Conservation (phyloP, 345 rosid species). For the Aurinia saxatilis region DNA sequence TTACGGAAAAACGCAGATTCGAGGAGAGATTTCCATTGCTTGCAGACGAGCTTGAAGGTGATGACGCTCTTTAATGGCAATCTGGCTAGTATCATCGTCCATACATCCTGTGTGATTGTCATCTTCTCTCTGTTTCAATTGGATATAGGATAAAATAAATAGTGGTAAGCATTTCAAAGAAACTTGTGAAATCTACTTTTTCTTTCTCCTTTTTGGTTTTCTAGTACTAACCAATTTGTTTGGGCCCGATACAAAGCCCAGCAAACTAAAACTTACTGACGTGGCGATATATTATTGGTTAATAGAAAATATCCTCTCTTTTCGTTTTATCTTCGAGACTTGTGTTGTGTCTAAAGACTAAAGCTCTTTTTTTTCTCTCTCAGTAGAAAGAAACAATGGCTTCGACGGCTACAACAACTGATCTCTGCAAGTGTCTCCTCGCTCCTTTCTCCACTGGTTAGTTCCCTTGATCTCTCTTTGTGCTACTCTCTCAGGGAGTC, state of each 20-base stretch:
- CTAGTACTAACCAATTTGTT: background rate
- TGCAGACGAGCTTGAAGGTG: background rate
- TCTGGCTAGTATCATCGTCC: background rate
- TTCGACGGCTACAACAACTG: conserved; percentile 35
- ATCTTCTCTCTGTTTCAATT: too few species aligned
- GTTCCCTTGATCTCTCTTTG: background rate
- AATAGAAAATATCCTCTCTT: background rate
- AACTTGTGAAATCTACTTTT: too few species aligned
- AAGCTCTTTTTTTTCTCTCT: background rate
- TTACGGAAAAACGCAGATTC: background rate
- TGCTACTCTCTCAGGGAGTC: background rate
- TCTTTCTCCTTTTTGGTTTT: background rate
- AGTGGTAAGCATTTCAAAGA: too few species aligned
- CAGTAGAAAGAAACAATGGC: conserved; percentile 32
- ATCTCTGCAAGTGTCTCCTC: conserved; percentile 29
- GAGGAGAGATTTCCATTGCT: background rate
- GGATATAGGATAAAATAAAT: too few species aligned
- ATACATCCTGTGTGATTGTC: too few species aligned
- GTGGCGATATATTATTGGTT: conserved; percentile 3
- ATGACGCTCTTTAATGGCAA: background rate
- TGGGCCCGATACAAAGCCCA: background rate
- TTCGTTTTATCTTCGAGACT: conserved; percentile 5
- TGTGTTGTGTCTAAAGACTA: too few species aligned
- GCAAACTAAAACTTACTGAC: background rate
- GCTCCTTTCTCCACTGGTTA: conserved; percentile 40